Evolutionary conservation across 345 rosid genomes (phyloP), one percentile per base, ranked within the genome.

Genomic region (Raphanus sativus): DNA sequence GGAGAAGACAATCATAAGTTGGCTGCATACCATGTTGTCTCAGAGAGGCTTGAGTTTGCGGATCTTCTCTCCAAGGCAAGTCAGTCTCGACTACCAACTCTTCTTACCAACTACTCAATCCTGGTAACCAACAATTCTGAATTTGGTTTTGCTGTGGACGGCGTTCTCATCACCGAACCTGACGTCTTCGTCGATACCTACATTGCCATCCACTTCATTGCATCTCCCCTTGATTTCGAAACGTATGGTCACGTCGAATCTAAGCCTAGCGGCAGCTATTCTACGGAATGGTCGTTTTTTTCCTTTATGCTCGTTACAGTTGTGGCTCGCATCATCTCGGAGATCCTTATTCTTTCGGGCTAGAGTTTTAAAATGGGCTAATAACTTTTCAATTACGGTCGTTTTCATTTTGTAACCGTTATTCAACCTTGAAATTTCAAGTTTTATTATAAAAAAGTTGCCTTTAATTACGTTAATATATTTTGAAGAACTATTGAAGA

Each of bases 21-120:
- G 60, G 60, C 40, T 8, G 71, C 71, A 1, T 67, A 67, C 4
- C 71, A 67, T 2, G 9, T 67, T 67, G 71, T 67, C 2, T 2
- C 40, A 2, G 15, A 67, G 60, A 67, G n/a, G 13, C 40, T 67
- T 29, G 71, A 67, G 28, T 50, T 15, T 50, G 13, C 0, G 5
- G 71, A 67, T 67, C 61, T 67, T 67, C 2, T 67, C 26, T 29
- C n/a, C 9, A 67, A 50, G 15, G 10, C 71, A 48, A 50, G 59
- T 50, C 28, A 16, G 3, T 50, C 42, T 8, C 13, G 71, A 29
- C 71, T 67, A 28, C 38, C 25, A 0, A 67, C 61, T 67, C 42
- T 29, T 8, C 40, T 67, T n/a, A 9, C 12, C 15, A 24, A 56
- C 28, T 28, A 34, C 28, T 50, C 71, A 24, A 29, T 67, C 54